Evolutionary conservation across 2,329 filamentous ascomycete species (phyloP).

Genomic region (Diaporthe helianthi): DNA sequence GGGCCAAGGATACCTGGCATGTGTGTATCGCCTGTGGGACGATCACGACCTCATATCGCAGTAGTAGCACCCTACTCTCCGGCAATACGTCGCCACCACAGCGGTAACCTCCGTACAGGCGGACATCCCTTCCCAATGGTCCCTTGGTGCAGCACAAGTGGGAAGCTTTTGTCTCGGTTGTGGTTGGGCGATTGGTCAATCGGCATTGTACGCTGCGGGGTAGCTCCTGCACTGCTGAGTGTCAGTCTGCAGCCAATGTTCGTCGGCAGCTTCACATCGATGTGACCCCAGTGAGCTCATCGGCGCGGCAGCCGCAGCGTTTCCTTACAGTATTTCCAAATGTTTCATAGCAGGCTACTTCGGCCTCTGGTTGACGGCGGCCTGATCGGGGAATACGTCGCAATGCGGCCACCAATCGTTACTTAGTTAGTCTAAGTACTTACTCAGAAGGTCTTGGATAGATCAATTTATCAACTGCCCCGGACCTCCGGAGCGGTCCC

Average conservation of each 20-base stretch:
- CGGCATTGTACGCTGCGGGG: slow-evolving; percentile 19
- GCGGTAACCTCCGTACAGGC: too few species aligned
- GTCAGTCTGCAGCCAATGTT: too few species aligned
- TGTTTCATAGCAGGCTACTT: background rate
- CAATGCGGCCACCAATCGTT: too few species aligned
- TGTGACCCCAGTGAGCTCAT: slow-evolving; percentile 16
- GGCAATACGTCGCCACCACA: background rate
- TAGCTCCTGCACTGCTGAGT: slow-evolving; percentile 19
- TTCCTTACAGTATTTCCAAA: too few species aligned
- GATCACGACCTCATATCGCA: slow-evolving; percentile 21
- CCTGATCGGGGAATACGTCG: background rate
- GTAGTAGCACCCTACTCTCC: background rate
- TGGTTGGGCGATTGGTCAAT: slow-evolving; percentile 8
- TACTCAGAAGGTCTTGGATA: too few species aligned
- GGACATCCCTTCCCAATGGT: slow-evolving; percentile 8
- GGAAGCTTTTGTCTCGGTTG: background rate
- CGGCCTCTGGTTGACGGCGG: background rate
- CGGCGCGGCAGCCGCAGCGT: background rate
- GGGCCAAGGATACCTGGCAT: background rate
- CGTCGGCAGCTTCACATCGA: slow-evolving; percentile 10
- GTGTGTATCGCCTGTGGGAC: background rate
- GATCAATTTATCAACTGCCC: too few species aligned
- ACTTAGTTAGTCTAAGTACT: too few species aligned
- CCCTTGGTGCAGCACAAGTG: slow-evolving; percentile 15
- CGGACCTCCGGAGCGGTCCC: too few species aligned